A percentile compares a stretch with the other conserved stretches of the same genome.
Evolutionary conservation across 768 basidiomycete species (phyloP).

Genomic region (Phylloporus rhodoxanthus): DNA sequence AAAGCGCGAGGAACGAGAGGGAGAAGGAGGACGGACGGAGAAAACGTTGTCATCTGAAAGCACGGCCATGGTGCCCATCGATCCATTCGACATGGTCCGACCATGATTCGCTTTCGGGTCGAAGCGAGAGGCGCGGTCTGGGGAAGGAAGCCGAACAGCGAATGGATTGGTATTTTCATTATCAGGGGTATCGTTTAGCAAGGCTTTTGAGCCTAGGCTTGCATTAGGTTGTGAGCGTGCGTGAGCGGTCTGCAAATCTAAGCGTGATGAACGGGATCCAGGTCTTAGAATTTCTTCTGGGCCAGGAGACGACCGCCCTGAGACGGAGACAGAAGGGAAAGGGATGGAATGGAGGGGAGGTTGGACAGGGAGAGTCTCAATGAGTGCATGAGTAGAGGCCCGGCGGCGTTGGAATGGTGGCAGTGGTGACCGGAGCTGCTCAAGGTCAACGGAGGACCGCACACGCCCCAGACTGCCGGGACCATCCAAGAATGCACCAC

Average conservation of each 20-base stretch:
- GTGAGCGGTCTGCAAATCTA: conserved; percentile 32
- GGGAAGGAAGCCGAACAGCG: conserved; percentile 32
- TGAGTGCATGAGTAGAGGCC: conserved; percentile 44
- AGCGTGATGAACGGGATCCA: conserved; percentile 30
- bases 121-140: conserved; percentile 38
- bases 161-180: conserved; percentile 32
- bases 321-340: conserved; percentile 53
- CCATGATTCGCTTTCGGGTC: conserved; percentile 36
- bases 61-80: conserved; percentile 35
- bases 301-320: conserved; percentile 43
- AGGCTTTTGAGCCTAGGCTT: conserved; percentile 45
- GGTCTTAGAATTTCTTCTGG: conserved; percentile 36
- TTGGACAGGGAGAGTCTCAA: conserved; percentile 37
- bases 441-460: conserved; percentile 56
- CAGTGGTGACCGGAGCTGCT: conserved; percentile 38
- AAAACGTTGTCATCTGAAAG: conserved; percentile 57
- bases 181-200: conserved; percentile 37
- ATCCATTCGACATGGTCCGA: conserved; percentile 43
- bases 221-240: conserved; percentile 45
- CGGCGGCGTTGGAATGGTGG: conserved; percentile 43
- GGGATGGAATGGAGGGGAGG: conserved; percentile 50
- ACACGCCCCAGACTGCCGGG: conserved; percentile 37
- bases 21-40: conserved; percentile 58
- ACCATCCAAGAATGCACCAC: conserved; percentile 41
- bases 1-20: conserved; percentile 60